Evolutionary conservation across 352 stramenopile genomes (phyloP).

Genomic region (Pythium monospermum): DNA sequence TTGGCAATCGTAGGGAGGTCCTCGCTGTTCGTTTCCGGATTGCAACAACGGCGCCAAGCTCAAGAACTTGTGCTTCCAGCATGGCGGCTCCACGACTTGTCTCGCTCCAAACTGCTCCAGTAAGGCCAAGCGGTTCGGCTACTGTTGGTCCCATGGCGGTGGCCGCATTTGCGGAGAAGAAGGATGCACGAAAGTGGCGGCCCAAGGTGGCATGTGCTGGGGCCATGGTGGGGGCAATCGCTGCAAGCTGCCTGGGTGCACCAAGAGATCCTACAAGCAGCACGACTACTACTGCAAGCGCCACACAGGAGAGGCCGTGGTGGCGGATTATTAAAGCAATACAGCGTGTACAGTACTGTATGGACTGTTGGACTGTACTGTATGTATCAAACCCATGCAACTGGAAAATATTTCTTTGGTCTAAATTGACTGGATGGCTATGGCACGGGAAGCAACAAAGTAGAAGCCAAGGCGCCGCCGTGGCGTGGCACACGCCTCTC

Average conservation of each 20-base stretch:
- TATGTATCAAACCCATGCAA: too few species aligned
- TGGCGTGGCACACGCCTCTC: too few species aligned
- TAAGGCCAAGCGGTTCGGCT: constrained; percentile 19
- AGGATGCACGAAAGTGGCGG: constrained; percentile 21
- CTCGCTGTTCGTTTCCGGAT: constrained; percentile 10
- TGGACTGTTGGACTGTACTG: too few species aligned
- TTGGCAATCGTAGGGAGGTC: constrained; percentile 11
- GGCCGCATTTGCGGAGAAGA: constrained; percentile 13
- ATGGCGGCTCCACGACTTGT: constrained; percentile 19
- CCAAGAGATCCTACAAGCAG: constrained; percentile 22
- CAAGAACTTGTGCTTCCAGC: constrained; percentile 20
- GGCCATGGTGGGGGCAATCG: constrained; percentile 27
- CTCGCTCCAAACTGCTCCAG: constrained; percentile 14
- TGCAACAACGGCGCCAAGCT: constrained; percentile 21
- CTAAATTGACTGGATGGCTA: too few species aligned
- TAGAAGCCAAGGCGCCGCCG: too few species aligned
- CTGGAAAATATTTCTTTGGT: too few species aligned
- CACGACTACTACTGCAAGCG: constrained; percentile 22
- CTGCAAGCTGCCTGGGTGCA: constrained; percentile 23
- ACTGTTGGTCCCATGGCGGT: constrained; percentile 30
- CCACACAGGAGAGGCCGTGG: constrained; percentile 3
- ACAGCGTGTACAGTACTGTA: background rate
- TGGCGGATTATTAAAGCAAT: constrained; percentile 11
- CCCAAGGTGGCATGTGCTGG: constrained; percentile 27
- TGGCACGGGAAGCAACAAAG: too few species aligned